These are phyloP conservation scores for Tricholoma matsutake DNA, from an alignment of 768 basidiomycete species.

Conservation along the genomic window DNA sequence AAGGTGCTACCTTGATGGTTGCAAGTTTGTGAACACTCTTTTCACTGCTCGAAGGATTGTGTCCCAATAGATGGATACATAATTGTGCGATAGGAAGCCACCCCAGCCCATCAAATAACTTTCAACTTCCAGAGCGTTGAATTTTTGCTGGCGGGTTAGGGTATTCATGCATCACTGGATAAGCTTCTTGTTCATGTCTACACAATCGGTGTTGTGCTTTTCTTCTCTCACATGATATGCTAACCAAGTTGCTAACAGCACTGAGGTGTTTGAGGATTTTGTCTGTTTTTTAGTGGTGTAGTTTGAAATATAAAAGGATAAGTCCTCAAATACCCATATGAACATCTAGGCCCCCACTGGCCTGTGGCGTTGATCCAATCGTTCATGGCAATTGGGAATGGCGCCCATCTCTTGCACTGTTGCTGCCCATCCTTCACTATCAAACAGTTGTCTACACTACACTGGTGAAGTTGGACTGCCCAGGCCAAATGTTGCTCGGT, in stretches of 20 bases:
- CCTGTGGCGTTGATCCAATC: slow-evolving; percentile 26
- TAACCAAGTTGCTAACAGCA: slow-evolving; percentile 31
- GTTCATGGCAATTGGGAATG: slow-evolving; percentile 20
- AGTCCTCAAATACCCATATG: slow-evolving; percentile 12
- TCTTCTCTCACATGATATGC: slow-evolving; percentile 22
- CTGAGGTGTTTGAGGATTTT: slow-evolving; percentile 31
- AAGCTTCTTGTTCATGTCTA: slow-evolving; percentile 23
- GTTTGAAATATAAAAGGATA: not conserved
- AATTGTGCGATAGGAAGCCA: slow-evolving; percentile 35
- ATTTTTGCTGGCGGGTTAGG: slow-evolving; percentile 33
- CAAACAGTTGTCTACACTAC: slow-evolving; percentile 22
- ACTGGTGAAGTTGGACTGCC: slow-evolving; percentile 32
- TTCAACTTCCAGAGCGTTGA: slow-evolving; percentile 35
- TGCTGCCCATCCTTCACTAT: slow-evolving; percentile 6
- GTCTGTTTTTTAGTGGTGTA: slow-evolving; percentile 35
- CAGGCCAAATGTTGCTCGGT: slow-evolving; percentile 23
- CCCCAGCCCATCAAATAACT: slow-evolving; percentile 42
- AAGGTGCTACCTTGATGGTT: not conserved
- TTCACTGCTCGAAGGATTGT: slow-evolving; percentile 9
- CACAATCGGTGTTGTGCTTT: slow-evolving; percentile 7
- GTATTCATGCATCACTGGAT: slow-evolving; percentile 31
- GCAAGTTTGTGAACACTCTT: slow-evolving; percentile 8
- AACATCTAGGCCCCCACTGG: slow-evolving; percentile 24
- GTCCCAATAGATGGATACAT: slow-evolving; percentile 33
- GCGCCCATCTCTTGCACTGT: slow-evolving; percentile 33